Evolutionary conservation across 352 stramenopile genomes (phyloP).

Genomic region (Phytophthora boehmeriae): DNA sequence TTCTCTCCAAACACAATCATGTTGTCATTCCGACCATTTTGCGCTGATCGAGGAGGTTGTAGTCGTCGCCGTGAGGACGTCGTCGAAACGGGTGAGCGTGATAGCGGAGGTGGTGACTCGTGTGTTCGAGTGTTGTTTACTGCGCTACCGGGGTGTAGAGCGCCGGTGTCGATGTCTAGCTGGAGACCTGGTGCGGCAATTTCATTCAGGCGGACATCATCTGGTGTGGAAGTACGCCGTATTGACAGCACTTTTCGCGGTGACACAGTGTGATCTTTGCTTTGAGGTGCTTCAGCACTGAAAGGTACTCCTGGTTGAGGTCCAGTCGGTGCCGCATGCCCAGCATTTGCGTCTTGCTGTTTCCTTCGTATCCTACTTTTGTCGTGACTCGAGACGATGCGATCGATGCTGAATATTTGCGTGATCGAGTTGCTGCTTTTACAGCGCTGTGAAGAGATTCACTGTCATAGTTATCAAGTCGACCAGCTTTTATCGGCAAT

Average conservation of each 20-base stretch:
- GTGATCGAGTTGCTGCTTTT: constrained; percentile 16
- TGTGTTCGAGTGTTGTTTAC: constrained; percentile 2
- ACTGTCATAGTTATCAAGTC: constrained; percentile 16
- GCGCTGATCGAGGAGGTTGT: constrained; percentile 8
- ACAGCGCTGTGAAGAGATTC: constrained; percentile 22
- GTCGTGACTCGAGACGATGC: constrained; percentile 24
- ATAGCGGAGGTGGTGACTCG: constrained; percentile 12
- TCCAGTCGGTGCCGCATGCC: constrained; percentile 7
- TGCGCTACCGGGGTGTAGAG: constrained; percentile 1
- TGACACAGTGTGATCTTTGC: constrained; percentile 20
- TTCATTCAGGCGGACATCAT: not conserved
- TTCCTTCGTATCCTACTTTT: constrained; percentile 32
- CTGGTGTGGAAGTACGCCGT: not conserved
- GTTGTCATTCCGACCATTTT: constrained; percentile 1
- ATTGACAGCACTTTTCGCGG: constrained; percentile 45
- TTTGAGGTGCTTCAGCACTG: constrained; percentile 27
- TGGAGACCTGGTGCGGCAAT: constrained; percentile 7
- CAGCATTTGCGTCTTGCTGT: not conserved
- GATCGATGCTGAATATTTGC: constrained; percentile 18
- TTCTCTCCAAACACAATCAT: constrained; percentile 21
- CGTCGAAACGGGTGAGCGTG: constrained; percentile 16
- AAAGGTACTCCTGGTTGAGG: constrained; percentile 45
- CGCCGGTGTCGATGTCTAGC: constrained; percentile 16
- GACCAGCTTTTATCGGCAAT: constrained; percentile 22
- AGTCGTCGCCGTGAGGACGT: constrained; percentile 10